Percentiles rank a stretch among this genome's conserved stretches.
Conservation (phyloP, 495 filamentous ascomycete species). For the Neurospora intermedia region DNA sequence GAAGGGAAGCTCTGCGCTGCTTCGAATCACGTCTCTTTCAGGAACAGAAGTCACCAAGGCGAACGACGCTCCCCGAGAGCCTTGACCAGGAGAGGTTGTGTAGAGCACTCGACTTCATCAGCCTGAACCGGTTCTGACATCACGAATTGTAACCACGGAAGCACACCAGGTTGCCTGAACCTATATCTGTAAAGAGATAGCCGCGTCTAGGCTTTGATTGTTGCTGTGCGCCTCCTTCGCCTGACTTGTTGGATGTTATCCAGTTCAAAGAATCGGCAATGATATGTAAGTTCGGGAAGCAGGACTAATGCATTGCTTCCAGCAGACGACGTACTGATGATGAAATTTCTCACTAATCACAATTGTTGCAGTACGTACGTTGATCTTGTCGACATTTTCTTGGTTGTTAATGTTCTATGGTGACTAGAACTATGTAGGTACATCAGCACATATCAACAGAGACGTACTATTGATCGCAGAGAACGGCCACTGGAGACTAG, state of each 20-base stretch:
- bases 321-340: background rate
- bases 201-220: background rate
- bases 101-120: background rate
- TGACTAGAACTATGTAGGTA: background rate
- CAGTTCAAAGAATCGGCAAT: background rate
- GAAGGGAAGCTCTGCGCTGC: background rate
- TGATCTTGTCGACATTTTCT: background rate
- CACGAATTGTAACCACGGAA: background rate
- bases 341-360: background rate
- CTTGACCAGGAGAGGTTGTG: background rate
- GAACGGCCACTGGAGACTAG: background rate
- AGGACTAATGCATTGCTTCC: background rate
- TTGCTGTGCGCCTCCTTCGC: background rate
- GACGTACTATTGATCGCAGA: background rate
- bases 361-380: background rate
- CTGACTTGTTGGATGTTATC: background rate
- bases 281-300: background rate
- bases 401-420: background rate
- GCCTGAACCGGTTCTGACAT: background rate
- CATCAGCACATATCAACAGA: background rate
- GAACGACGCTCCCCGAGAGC: background rate
- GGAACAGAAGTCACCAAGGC: background rate
- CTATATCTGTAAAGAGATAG: background rate
- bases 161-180: background rate
- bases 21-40: background rate